Evolutionary conservation across 2,329 filamentous ascomycete species (phyloP), one percentile per base, ranked within the genome.

Genomic region (Penicillium capsulatum): DNA sequence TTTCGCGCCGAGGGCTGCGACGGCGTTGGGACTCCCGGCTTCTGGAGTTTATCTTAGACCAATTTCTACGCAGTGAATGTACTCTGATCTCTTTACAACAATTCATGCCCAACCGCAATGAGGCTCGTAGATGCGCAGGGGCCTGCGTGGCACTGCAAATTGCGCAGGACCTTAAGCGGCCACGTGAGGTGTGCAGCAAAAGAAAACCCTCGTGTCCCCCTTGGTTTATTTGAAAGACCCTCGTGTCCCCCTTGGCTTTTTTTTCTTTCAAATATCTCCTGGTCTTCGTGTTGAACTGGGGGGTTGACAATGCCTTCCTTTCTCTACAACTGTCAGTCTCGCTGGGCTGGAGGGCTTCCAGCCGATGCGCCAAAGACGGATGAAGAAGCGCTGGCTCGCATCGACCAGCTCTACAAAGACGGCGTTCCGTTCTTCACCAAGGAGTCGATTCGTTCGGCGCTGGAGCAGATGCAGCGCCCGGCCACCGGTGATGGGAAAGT

Each of bases 341-440:
- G 35, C 20, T 45, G 42, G 42, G 7, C 37, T 13, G 31, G 38
- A 3, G 34, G 36, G 2, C 31, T 31, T 19, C 39, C 31, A 17
- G 5, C 31, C 3, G 16, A 45, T 27, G 20, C 26, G 29, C 37
- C 39, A 5, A 31, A 40, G 16, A 44, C 44, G 11, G 47, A 41
- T 8, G 38, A 50, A 2, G 37, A 43, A 4, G 47, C 46, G 7
- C 17, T 55, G 3, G 44, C 38, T 3, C 52, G 48, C 15, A 45
- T 58, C 17, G 24, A 42, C 10, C 31, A 41, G 4, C 36, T 54
- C 6, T 59, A 57, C 31, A 31, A 42, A 2, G 34, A 41, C 1
- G 53, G 54, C 5, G 48, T 45, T 7, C 48, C 47, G 4, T 48
- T 59, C 20, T 61, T 61, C 28, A 48, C 39, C 20, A 51, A 48